Conservation (phyloP, 108 stramenopile genomes). For the Nitzschia sp. region DNA sequence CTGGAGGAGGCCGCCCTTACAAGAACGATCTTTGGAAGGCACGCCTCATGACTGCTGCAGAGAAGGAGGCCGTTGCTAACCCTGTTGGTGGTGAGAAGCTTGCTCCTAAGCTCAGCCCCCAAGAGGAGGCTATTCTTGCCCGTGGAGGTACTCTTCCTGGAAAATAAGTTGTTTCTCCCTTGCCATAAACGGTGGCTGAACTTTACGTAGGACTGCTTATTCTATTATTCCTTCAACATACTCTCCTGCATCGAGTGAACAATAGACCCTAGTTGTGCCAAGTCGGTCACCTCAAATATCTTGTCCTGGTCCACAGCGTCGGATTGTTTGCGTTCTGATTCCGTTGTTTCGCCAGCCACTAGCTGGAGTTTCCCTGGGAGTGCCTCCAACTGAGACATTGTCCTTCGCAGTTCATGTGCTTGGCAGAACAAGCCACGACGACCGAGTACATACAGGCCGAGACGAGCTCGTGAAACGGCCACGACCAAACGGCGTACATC, state of each 20-base stretch:
- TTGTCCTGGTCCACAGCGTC: conserved; percentile 46
- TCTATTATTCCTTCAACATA: conserved; percentile 16
- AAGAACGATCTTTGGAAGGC: conserved; percentile 88
- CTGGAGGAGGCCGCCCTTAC: conserved; percentile 79
- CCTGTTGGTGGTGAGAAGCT: conserved; percentile 17
- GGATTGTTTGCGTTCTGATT: conserved; percentile 52
- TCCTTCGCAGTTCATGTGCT: conserved; percentile 71
- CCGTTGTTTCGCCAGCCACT: conserved; percentile 62
- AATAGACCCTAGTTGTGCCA: conserved; percentile 69
- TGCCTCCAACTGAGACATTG: conserved; percentile 62
- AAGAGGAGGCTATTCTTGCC: conserved; percentile 54
- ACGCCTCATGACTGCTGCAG: conserved; percentile 72
- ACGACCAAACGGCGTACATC: conserved; percentile 97
- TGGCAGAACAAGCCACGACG: conserved; percentile 63
- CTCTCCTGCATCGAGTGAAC: conserved; percentile 80
- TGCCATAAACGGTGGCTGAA: not conserved
- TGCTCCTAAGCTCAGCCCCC: conserved; percentile 27
- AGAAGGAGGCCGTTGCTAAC: conserved; percentile 53
- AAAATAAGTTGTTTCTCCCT: conserved; percentile 7
- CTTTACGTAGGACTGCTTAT: not conserved
- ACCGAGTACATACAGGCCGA: conserved; percentile 95
- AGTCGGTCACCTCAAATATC: conserved; percentile 68
- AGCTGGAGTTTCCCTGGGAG: conserved; percentile 64
- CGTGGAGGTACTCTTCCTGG: conserved; percentile 49
- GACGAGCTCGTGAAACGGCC: conserved; percentile 92